Base-by-base conservation (phyloP, 1,284 basidiomycete species). In the Trametes pubescens region DNA sequence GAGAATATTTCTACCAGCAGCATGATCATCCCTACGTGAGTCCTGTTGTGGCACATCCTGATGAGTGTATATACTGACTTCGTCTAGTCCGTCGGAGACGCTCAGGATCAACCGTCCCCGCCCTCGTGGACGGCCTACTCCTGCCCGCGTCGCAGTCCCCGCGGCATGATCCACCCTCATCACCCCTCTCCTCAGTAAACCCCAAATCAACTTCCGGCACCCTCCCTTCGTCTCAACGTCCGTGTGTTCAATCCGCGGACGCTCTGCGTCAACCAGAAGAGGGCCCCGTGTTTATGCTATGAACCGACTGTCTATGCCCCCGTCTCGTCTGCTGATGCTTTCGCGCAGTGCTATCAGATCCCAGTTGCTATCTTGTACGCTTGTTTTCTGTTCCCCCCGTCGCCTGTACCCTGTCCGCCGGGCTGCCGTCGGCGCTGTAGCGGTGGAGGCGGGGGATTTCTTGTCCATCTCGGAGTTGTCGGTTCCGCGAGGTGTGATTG, bases 101-200 rank as follows among this genome's bases (percentile, higher is more conserved):
- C 79, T 92, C 38, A 81, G 90, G 69, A 77, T 92, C 68, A 89
- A 81, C 72, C 86, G 90, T 40, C 90, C 91, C 29, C 84, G 87
- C 62, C 86, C 87, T 37, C 82, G 84, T 55, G 84, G 84, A 61
- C 80, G 87, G 44, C 80, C 83, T 5, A 84, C 83, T 8, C 83
- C 84, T 61, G 81, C 80, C 51, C 75, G 77, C 6, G 62, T 69
- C 9, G 54, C 70, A 9, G 65, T 71, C 24, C 64, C 64, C 10
- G 69, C 64, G 65, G 67, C 66, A 52, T 73, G 64, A 71, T 53
- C 55, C 11, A 59, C 55, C 43, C 48, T 57, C 43, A 24, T n/a
- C 57, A 34, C 57, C 38, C 32, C 51, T 38, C 61, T 11, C 53
- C 14, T 22, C 55, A 65, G 32, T 32, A 55, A 57, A 18, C 46